A percentile compares a stretch with the other conserved stretches of the same genome.
phyloP scores from a whole-genome alignment of 768 basidiomycete genomes.

The Pleurotus cornucopiae region DNA sequence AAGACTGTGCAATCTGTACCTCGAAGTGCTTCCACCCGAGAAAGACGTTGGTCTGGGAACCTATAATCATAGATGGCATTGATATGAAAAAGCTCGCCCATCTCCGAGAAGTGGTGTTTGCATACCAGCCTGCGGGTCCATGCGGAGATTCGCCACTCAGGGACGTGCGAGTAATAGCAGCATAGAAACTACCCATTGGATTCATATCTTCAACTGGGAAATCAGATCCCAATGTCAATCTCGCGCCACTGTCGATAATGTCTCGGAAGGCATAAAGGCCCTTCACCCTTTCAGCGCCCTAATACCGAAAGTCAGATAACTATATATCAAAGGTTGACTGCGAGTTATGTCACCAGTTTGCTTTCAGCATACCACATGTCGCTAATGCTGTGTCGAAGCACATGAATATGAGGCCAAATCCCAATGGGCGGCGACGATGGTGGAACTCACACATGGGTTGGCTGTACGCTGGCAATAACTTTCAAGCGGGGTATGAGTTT shows the following conservation, averaged over 20 bases:
- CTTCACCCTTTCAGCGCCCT: slow-evolving; percentile 84
- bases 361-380: slow-evolving; percentile 91
- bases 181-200: slow-evolving; percentile 81
- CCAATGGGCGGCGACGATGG: not conserved
- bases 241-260: slow-evolving; percentile 57
- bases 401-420: slow-evolving; percentile 3
- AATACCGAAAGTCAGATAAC: slow-evolving; percentile 7
- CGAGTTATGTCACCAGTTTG: slow-evolving; percentile 51
- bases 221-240: slow-evolving; percentile 82
- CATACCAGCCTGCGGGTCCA: slow-evolving; percentile 79
- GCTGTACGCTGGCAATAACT: slow-evolving; percentile 91
- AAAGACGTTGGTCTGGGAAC: slow-evolving; percentile 80
- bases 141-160: slow-evolving; percentile 73
- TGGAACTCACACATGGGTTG: slow-evolving; percentile 74
- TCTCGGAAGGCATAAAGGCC: slow-evolving; percentile 85
- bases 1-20: slow-evolving; percentile 30
- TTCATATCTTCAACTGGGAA: slow-evolving; percentile 88
- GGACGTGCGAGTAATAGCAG: slow-evolving; percentile 77
- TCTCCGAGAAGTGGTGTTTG: slow-evolving; percentile 7
- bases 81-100: not conserved
- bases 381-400: slow-evolving; percentile 45
- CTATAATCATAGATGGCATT: slow-evolving; percentile 28
- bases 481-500: slow-evolving; percentile 10
- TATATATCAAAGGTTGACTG: not conserved
- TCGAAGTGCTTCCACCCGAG: slow-evolving; percentile 71